Conservation (phyloP, 192 early-diverging fungal genomes). For the Coemansia javaensis region DNA sequence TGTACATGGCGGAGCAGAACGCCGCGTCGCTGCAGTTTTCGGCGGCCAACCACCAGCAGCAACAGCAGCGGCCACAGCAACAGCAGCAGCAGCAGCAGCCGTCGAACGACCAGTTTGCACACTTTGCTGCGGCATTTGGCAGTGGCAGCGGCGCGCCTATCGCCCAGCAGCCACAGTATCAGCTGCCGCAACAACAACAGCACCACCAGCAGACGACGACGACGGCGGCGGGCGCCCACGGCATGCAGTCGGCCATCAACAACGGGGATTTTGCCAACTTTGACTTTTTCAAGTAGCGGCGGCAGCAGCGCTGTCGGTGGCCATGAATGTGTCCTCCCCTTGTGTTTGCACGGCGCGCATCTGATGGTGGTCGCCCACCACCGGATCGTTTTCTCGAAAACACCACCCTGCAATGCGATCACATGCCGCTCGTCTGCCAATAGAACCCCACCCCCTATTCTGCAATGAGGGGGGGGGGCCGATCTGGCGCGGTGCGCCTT, state of each 20-base stretch:
- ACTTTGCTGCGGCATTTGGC: conserved; percentile 1
- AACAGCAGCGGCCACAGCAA: conserved; percentile 4
- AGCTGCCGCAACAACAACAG: conserved; percentile 1
- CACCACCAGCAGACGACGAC: conserved; percentile 13
- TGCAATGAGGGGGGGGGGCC: no score
- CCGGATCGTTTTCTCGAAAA: no score
- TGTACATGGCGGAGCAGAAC: conserved; percentile 21
- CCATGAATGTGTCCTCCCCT: no score
- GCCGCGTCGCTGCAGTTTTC: conserved; percentile 1
- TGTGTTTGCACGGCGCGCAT: no score
- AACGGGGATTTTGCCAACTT: conserved; percentile 47
- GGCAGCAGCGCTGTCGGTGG: no score
- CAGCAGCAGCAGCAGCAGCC: not conserved
- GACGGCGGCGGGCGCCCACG: not conserved
- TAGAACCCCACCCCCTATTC: no score
- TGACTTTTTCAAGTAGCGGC: conserved; percentile 23
- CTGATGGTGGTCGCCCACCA: no score
- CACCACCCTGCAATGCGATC: no score
- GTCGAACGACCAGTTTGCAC: not conserved
- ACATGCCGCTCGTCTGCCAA: no score
- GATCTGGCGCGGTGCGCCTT: no score
- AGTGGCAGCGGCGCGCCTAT: not conserved
- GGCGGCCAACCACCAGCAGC: not conserved
- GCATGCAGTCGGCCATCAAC: conserved; percentile 15
- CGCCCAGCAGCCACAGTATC: not conserved